Conservation (phyloP, 2,329 filamentous ascomycete genomes). For the Pezicula neosporulosa region DNA sequence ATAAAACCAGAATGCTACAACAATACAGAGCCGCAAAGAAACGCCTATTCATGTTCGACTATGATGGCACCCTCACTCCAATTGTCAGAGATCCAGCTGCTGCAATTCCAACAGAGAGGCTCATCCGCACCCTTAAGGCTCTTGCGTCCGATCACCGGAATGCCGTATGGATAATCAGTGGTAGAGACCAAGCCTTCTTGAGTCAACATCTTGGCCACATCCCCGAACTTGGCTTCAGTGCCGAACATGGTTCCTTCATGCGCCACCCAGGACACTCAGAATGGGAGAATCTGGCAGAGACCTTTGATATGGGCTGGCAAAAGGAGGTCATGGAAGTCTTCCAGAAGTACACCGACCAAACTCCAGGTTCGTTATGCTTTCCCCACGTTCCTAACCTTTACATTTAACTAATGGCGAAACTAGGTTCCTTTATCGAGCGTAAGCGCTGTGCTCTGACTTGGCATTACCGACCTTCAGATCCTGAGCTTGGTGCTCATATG, state of each 20-base stretch:
- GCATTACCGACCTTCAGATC: slow-evolving; percentile 93
- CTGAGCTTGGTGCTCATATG: slow-evolving; percentile 77
- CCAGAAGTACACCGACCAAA: slow-evolving; percentile 82
- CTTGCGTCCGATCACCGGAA: slow-evolving; percentile 80
- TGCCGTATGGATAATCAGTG: slow-evolving; percentile 97
- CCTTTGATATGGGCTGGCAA: slow-evolving; percentile 90
- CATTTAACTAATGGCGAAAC: slow-evolving; percentile 12
- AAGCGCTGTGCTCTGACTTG: slow-evolving; percentile 94
- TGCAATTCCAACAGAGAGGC: slow-evolving; percentile 80
- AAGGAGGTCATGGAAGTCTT: slow-evolving; percentile 79
- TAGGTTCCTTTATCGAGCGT: slow-evolving; percentile 86
- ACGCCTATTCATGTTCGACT: slow-evolving; percentile 97
- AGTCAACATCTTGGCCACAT: slow-evolving; percentile 93
- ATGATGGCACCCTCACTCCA: slow-evolving; percentile 92
- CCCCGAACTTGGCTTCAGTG: slow-evolving; percentile 82
- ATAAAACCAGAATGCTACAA: slow-evolving; percentile 66
- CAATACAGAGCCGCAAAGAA: slow-evolving; percentile 73
- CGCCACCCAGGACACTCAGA: slow-evolving; percentile 69
- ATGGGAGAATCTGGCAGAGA: slow-evolving; percentile 89
- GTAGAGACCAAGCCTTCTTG: slow-evolving; percentile 88
- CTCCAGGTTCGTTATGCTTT: slow-evolving; percentile 59
- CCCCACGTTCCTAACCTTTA: not conserved
- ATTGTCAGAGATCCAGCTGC: slow-evolving; percentile 90
- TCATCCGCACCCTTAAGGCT: slow-evolving; percentile 75
- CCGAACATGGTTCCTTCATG: slow-evolving; percentile 96